A percentile compares a stretch with the other conserved stretches of the same genome.
phyloP scores from a whole-genome alignment of 495 filamentous ascomycete genomes.

The Wilcoxina mikolae region DNA sequence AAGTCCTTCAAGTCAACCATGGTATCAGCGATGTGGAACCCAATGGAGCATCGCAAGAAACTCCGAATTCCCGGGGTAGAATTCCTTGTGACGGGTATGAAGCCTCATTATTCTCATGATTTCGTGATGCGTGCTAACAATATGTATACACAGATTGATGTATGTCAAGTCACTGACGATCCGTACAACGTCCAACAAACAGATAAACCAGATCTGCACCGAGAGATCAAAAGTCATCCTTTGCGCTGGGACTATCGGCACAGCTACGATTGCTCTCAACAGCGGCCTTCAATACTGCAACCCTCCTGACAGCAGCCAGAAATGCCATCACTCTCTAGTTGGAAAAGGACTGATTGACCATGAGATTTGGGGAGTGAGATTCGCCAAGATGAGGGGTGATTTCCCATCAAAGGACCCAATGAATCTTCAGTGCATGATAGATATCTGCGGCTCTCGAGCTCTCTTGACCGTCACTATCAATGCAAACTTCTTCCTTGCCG shows the following conservation, averaged over 20 bases:
- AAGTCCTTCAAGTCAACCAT: not conserved
- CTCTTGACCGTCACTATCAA: conserved; percentile 3
- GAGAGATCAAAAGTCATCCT: not conserved
- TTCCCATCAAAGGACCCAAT: not conserved
- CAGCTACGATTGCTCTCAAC: not conserved
- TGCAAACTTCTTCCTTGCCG: not conserved
- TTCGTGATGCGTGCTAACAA: too few relatives aligned
- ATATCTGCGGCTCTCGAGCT: not conserved
- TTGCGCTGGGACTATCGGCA: not conserved
- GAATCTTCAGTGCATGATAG: not conserved
- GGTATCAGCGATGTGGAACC: not conserved
- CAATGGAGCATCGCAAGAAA: too few relatives aligned
- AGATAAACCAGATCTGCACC: not conserved
- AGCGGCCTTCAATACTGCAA: not conserved
- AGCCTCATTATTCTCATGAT: too few relatives aligned
- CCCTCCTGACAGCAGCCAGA: not conserved
- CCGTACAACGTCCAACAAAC: not conserved
- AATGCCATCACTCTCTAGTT: not conserved
- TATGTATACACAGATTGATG: not conserved
- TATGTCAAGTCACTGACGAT: not conserved
- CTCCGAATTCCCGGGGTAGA: too few relatives aligned
- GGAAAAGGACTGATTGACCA: not conserved
- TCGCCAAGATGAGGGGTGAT: not conserved
- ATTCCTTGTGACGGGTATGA: too few relatives aligned
- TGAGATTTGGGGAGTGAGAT: not conserved